Evolutionary conservation across 2,329 filamentous ascomycete species (phyloP).

Genomic region (Claviceps quebecensis): DNA sequence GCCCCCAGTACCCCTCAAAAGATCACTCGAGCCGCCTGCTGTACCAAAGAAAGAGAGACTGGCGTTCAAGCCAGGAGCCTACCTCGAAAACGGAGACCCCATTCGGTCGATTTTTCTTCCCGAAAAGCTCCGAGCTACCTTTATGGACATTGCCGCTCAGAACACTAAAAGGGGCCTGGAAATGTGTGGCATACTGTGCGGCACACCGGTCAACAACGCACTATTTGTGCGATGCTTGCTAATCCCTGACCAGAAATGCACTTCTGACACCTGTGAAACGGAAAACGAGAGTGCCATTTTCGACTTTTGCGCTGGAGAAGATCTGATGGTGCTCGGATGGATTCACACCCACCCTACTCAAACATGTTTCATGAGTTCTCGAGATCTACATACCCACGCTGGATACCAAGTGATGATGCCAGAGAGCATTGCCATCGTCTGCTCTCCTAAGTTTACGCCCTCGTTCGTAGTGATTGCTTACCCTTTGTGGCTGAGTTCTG

Average conservation of each 20-base stretch:
- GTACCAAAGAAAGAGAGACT: conserved; percentile 42
- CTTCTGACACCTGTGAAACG: conserved; percentile 88
- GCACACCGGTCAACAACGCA: conserved; percentile 81
- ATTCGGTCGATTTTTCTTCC: conserved; percentile 83
- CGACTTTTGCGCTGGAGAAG: conserved; percentile 75
- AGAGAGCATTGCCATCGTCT: conserved; percentile 94
- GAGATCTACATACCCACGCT: conserved; percentile 85
- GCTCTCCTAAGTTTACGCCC: conserved; percentile 66
- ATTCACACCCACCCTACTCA: conserved; percentile 96
- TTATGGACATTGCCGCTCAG: conserved; percentile 56
- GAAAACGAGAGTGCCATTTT: conserved; percentile 74
- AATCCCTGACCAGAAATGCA: conserved; percentile 81
- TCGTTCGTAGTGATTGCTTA: conserved; percentile 39
- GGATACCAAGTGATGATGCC: conserved; percentile 95
- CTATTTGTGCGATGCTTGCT: conserved; percentile 81
- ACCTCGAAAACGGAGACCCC: conserved; percentile 77
- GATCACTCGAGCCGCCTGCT: conserved; percentile 11
- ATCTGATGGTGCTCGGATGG: conserved; percentile 82
- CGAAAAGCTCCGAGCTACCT: conserved; percentile 54
- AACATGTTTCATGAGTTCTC: conserved; percentile 93
- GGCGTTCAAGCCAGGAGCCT: conserved; percentile 61
- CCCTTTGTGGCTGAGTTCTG: background rate
- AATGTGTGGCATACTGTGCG: conserved; percentile 89
- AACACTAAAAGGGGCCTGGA: conserved; percentile 79
- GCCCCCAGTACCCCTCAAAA: conserved; percentile 19